These are phyloP conservation scores for Hyphodiscus sp. DNA, from an alignment of 2,329 filamentous ascomycete genomes.

Conservation along the genomic window DNA sequence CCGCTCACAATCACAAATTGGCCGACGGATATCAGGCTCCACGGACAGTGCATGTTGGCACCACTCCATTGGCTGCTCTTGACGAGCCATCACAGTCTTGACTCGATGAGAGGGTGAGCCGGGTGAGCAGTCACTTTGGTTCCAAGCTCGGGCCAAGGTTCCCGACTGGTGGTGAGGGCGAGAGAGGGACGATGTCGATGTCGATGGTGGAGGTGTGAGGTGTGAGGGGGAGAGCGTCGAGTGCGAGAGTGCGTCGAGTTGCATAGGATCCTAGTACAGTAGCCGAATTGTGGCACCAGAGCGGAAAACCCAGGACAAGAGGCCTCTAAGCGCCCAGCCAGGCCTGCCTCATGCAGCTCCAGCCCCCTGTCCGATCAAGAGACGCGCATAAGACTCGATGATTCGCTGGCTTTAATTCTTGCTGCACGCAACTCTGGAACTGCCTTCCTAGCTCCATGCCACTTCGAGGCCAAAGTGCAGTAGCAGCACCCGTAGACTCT, in stretches of 20 bases:
- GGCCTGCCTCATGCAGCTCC: slow-evolving; percentile 16
- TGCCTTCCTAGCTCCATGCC: slow-evolving; percentile 13
- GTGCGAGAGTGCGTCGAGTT: too few relatives aligned
- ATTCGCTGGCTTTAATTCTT: slow-evolving; percentile 17
- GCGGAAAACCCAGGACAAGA: background rate
- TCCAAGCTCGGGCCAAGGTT: slow-evolving; percentile 1
- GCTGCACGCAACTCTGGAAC: slow-evolving; percentile 17
- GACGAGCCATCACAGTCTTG: background rate
- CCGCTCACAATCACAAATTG: slow-evolving; percentile 5
- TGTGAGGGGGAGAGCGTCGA: background rate
- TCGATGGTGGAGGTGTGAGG: background rate
- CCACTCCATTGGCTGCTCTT: slow-evolving; percentile 4
- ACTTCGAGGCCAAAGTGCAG: slow-evolving; percentile 10
- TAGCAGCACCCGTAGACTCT: background rate
- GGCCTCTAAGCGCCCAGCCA: slow-evolving; percentile 14
- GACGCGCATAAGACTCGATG: slow-evolving; percentile 22
- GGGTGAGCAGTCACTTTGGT: background rate
- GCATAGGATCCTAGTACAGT: background rate
- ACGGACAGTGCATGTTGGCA: background rate
- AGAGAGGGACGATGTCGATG: background rate
- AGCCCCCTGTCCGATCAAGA: slow-evolving; percentile 14
- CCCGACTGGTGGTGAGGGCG: background rate
- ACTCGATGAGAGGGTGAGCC: background rate
- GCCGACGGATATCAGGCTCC: background rate
- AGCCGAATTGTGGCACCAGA: background rate